phyloP scores from a whole-genome alignment of 2,329 filamentous ascomycete species.

The Monosporascus sp. region DNA sequence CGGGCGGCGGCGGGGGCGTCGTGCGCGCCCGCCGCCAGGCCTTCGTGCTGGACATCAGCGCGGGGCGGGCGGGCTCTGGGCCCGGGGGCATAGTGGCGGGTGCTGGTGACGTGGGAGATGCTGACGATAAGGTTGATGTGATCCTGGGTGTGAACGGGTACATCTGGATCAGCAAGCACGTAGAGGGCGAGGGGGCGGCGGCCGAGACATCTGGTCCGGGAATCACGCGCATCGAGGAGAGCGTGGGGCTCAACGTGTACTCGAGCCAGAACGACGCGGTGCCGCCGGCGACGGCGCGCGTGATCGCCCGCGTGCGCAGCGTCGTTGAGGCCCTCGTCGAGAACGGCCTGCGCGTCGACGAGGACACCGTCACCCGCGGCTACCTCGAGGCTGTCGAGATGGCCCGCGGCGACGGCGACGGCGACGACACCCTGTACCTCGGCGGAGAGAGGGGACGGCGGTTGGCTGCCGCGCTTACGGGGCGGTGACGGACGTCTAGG shows the following conservation, averaged over 20 bases:
- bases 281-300: constrained; percentile 67
- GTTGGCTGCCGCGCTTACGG: constrained; percentile 38
- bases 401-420: constrained; percentile 52
- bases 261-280: constrained; percentile 93
- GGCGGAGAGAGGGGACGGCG: constrained; percentile 51
- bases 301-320: constrained; percentile 79
- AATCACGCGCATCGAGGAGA: constrained; percentile 86
- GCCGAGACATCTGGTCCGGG: constrained; percentile 41
- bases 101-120: constrained; percentile 26
- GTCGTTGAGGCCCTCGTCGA: constrained; percentile 80
- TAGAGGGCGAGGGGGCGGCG: constrained; percentile 50
- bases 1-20: constrained; percentile 80
- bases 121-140: constrained; percentile 68
- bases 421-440: constrained; percentile 53
- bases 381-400: constrained; percentile 80
- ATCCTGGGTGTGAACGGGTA: constrained; percentile 94
- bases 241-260: constrained; percentile 79
- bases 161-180: constrained; percentile 88
- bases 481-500: constrained; percentile 15
- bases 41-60: constrained; percentile 64
- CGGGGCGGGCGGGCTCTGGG: too few relatives aligned
- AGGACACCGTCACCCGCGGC: constrained; percentile 76
- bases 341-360: constrained; percentile 77
- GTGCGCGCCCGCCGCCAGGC: constrained; percentile 80
- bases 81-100: constrained; percentile 16